phyloP scores from a whole-genome alignment of 108 stramenopile genomes.

The Aurantiochytrium sp. region DNA sequence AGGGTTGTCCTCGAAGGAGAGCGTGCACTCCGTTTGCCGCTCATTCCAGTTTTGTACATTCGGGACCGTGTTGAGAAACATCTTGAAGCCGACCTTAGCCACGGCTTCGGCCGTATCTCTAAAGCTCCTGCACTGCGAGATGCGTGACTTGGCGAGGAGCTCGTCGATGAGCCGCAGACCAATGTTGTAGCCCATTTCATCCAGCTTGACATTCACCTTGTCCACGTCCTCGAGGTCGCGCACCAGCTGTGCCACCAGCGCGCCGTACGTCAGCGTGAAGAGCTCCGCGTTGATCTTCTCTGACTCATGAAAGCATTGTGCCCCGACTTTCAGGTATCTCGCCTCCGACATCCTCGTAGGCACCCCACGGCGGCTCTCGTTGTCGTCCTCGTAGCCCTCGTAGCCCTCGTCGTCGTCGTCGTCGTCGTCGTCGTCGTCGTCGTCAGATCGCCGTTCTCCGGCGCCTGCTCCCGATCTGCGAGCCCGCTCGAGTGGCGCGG shows the following conservation, averaged over 20 bases:
- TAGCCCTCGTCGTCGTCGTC: too few species aligned
- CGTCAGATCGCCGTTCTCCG: too few species aligned
- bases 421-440: too few species aligned
- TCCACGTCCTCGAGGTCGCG: conserved; percentile 74
- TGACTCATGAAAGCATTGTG: conserved; percentile 41
- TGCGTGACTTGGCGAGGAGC: conserved; percentile 78
- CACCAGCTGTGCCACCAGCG: conserved; percentile 81
- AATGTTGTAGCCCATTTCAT: conserved; percentile 88
- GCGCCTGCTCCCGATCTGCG: too few species aligned
- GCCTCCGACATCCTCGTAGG: too few species aligned
- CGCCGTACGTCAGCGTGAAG: conserved; percentile 91
- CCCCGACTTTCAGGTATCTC: neutral
- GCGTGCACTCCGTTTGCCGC: conserved; percentile 64
- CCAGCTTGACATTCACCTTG: conserved; percentile 76
- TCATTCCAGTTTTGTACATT: conserved; percentile 71
- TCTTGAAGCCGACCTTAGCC: conserved; percentile 83
- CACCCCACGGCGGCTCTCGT: too few species aligned
- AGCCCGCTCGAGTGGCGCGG: too few species aligned
- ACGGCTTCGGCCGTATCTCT: conserved; percentile 82
- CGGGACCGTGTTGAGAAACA: conserved; percentile 83
- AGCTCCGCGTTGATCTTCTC: conserved; percentile 89
- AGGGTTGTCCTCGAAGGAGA: conserved; percentile 83
- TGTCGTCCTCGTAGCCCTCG: too few species aligned
- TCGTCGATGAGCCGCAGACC: conserved; percentile 91
- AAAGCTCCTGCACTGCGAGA: conserved; percentile 51